These are phyloP conservation scores for Alternaria arbusti DNA, from an alignment of 2,329 filamentous ascomycete genomes.

Conservation along the genomic window DNA sequence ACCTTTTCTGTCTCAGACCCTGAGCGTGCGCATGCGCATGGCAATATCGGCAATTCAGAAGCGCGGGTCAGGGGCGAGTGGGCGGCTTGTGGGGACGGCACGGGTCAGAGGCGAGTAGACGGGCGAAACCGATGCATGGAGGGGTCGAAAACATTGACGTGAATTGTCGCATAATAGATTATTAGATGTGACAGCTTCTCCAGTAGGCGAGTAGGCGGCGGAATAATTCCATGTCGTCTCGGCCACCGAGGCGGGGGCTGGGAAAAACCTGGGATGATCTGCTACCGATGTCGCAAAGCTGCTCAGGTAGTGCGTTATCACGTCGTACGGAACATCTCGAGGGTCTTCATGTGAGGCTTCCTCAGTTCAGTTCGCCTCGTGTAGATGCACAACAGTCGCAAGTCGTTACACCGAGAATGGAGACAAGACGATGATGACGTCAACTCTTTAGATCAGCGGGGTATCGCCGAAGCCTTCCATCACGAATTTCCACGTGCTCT, in stretches of 20 bases:
- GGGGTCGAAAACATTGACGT: neutral
- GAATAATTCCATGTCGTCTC: neutral
- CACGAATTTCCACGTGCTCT: neutral
- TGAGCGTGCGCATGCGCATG: neutral
- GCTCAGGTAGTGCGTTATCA: neutral
- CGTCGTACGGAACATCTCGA: neutral
- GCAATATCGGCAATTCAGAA: conserved; percentile 1
- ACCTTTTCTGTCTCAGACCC: neutral
- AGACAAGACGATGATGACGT: neutral
- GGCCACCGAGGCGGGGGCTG: neutral
- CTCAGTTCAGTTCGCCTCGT: neutral
- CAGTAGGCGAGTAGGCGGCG: neutral
- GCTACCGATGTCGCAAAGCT: neutral
- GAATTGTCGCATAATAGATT: neutral
- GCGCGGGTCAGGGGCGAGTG: neutral
- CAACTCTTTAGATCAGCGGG: neutral
- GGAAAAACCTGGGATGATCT: neutral
- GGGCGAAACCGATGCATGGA: neutral
- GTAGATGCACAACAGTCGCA: neutral
- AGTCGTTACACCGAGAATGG: neutral
- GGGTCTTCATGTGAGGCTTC: neutral
- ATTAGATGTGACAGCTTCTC: neutral
- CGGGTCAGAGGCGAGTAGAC: conserved; percentile 5
- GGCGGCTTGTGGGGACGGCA: conserved; percentile 3
- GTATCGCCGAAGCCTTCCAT: neutral